These are phyloP conservation scores for Amanita rubescens DNA, from an alignment of 768 basidiomycete species.

Conservation along the genomic window DNA sequence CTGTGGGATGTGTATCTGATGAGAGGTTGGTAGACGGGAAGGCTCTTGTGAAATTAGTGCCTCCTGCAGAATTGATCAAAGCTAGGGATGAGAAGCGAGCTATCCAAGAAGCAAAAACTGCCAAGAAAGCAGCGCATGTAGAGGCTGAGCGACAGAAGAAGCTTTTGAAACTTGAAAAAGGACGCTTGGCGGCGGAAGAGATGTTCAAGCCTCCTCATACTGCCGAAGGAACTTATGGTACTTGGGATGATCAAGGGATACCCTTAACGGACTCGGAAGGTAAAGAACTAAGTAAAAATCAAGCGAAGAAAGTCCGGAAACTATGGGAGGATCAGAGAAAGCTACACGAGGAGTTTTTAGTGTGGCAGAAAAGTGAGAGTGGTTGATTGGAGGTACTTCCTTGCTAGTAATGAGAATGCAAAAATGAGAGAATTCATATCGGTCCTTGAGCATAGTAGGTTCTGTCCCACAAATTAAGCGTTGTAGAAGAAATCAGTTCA, in stretches of 20 bases:
- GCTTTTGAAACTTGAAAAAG: conserved; percentile 78
- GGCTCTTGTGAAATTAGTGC: conserved; percentile 88
- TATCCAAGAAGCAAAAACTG: conserved; percentile 63
- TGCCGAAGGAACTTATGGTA: conserved; percentile 61
- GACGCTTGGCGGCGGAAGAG: conserved; percentile 61
- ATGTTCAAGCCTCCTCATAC: conserved; percentile 84
- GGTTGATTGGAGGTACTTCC: no score
- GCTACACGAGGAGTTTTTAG: conserved; percentile 71
- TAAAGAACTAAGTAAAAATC: conserved; percentile 75
- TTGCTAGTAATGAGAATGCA: no score
- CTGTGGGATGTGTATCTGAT: conserved; percentile 7
- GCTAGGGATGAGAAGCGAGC: conserved; percentile 86
- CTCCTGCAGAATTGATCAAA: conserved; percentile 72
- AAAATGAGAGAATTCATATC: no score
- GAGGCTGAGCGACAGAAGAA: conserved; percentile 47
- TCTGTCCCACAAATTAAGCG: no score
- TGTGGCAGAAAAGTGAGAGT: conserved; percentile 26
- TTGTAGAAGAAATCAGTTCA: no score
- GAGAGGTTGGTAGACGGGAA: conserved; percentile 59
- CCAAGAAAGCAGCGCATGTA: conserved; percentile 66
- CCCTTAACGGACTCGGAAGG: conserved; percentile 84
- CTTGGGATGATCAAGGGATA: conserved; percentile 80
- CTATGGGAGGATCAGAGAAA: conserved; percentile 48
- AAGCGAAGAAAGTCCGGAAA: no score
- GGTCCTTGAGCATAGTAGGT: no score